Base-by-base conservation (phyloP, 768 basidiomycete species). In the Agrocybe chaxingu region DNA sequence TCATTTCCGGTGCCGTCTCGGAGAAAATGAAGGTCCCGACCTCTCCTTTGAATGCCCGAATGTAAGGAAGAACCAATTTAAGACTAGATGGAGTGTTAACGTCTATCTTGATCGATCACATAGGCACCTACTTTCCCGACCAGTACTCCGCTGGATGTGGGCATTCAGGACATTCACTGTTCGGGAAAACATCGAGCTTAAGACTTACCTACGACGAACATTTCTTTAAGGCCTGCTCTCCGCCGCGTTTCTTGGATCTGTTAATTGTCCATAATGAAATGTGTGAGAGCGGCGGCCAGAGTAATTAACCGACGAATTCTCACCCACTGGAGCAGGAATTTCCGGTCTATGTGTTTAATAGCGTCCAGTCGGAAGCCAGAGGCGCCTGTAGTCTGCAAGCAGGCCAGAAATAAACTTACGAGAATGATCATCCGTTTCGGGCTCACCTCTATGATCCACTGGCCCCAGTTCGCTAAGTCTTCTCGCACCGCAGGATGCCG, bases 351-450 rank as follows among this genome's bases (percentile, higher is more conserved):
- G 57, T 97, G 94, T 64, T 96, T 97, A 56, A 94, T 88, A 12
- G 93, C 94, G 62, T 96, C 94, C 29, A 96, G 75, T 43, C 92
- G 79, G 65, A 94, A 92, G 9, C 93, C 94, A 31, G 68, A 66
- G 8, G 80, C 84, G 7, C 78, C 80, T 2, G 84, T 88, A 1
- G 79, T 84, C 89, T 91, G 46, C 16, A 47, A 13, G 48, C 32
- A 42, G 18, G 8, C 33, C 33, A 51, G 34, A 49, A 13, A 24
- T 40, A 50, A 56, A 42, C 37, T 36, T 8, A 54, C 32, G 45
- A 42, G 37, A 19, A 45, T 34, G 7, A 47, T 18, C 12, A 41
- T 13, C 13, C 13, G 35, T 11, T 33, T 19, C 36, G 30, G 1
- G 42, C 51, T 19, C 48, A 72, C 74, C 52, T 75, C 71, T 12